Percentiles rank a stretch among this genome's conserved stretches.
These are phyloP conservation scores for Colletotrichum siamense DNA, from an alignment of 2,329 filamentous ascomycete species.

Conservation along the genomic window DNA sequence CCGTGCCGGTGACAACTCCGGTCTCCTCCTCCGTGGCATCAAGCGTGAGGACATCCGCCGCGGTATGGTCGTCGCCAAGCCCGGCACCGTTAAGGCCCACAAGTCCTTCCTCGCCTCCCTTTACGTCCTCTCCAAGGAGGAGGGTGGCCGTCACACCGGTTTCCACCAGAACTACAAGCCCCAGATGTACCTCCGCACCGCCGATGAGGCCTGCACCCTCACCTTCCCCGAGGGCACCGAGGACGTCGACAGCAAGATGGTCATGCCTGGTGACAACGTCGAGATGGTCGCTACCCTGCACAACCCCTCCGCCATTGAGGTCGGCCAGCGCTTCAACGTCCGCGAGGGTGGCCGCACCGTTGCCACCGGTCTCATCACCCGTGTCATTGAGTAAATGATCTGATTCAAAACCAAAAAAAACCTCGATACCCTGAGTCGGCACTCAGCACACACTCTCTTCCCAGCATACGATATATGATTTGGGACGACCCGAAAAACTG, in stretches of 20 bases:
- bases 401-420: background rate
- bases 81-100: constrained; percentile 85
- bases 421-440: constrained; percentile 11
- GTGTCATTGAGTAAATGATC: constrained; percentile 63
- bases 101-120: constrained; percentile 93
- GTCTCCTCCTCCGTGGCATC: constrained; percentile 92
- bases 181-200: constrained; percentile 94
- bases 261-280: constrained; percentile 98
- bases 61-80: constrained; percentile 91
- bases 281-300: constrained; percentile 93
- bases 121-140: constrained; percentile 97
- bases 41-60: constrained; percentile 93
- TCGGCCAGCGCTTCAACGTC: constrained; percentile 96
- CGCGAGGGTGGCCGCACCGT: constrained; percentile 94
- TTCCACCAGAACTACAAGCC: constrained; percentile 97
- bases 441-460: constrained; percentile 5
- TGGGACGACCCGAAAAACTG: background rate
- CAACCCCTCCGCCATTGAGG: constrained; percentile 85
- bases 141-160: constrained; percentile 95
- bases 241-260: constrained; percentile 75
- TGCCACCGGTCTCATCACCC: constrained; percentile 82
- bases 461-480: background rate
- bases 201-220: constrained; percentile 79
- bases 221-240: constrained; percentile 86
- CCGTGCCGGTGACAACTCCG: constrained; percentile 96